Evolutionary conservation across 2,329 filamentous ascomycete genomes (phyloP).

Genomic region (Tolypocladium capitatum): DNA sequence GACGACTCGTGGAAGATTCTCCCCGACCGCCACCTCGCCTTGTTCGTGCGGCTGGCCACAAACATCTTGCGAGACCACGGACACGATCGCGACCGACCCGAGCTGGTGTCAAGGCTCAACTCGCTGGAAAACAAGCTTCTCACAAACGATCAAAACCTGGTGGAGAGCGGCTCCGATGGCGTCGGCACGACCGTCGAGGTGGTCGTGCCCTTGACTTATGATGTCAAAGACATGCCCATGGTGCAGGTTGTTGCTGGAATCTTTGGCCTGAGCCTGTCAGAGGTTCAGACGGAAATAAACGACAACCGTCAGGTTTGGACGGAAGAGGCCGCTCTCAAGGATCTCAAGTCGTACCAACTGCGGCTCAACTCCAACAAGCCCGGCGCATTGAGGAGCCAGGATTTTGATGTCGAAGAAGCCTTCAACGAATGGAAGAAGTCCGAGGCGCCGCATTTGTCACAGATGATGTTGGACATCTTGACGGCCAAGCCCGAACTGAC

Average conservation of each 20-base stretch:
- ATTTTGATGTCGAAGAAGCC: slow-evolving; percentile 82
- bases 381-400: slow-evolving; percentile 64
- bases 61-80: slow-evolving; percentile 71
- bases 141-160: slow-evolving; percentile 81
- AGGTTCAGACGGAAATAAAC: slow-evolving; percentile 81
- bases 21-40: slow-evolving; percentile 84
- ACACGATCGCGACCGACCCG: slow-evolving; percentile 71
- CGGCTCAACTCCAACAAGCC: slow-evolving; percentile 69
- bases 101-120: slow-evolving; percentile 64
- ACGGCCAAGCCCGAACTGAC: slow-evolving; percentile 76
- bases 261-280: slow-evolving; percentile 65
- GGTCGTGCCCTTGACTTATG: slow-evolving; percentile 69
- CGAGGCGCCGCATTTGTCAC: slow-evolving; percentile 76
- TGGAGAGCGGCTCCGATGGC: slow-evolving; percentile 18
- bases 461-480: slow-evolving; percentile 86
- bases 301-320: slow-evolving; percentile 73
- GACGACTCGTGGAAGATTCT: slow-evolving; percentile 86
- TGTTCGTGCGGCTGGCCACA: slow-evolving; percentile 80
- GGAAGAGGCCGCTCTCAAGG: slow-evolving; percentile 76
- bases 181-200: slow-evolving; percentile 56
- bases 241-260: slow-evolving; percentile 78
- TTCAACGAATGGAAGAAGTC: slow-evolving; percentile 84
- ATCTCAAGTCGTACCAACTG: slow-evolving; percentile 88
- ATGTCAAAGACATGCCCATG: slow-evolving; percentile 93
- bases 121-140: slow-evolving; percentile 88